A percentile compares a stretch with the other conserved stretches of the same genome.
These are phyloP conservation scores for Backusella westeae DNA, from an alignment of 192 early-diverging fungal genomes.

Conservation along the genomic window DNA sequence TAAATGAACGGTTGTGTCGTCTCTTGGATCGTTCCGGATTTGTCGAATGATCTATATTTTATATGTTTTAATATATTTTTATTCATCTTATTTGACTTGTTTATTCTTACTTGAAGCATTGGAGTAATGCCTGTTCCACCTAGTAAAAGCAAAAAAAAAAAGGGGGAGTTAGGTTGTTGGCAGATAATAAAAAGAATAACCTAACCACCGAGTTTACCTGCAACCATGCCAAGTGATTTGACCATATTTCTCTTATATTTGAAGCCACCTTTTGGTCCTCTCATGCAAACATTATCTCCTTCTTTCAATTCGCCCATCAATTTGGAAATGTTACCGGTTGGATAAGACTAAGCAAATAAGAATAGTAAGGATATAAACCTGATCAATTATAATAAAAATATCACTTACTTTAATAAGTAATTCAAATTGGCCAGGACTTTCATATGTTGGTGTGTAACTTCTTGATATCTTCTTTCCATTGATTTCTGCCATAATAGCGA, in stretches of 20 bases:
- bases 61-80: background rate
- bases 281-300: slow-evolving; percentile 71
- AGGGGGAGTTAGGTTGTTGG: no score
- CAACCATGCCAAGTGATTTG: slow-evolving; percentile 86
- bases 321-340: slow-evolving; percentile 79
- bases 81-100: background rate
- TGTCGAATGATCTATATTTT: background rate
- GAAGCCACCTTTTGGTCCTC: slow-evolving; percentile 90
- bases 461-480: slow-evolving; percentile 81
- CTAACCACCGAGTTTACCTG: slow-evolving; percentile 24
- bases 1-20: background rate
- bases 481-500: slow-evolving; percentile 81
- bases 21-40: background rate
- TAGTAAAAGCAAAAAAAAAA: background rate
- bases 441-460: slow-evolving; percentile 89
- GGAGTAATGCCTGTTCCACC: slow-evolving; percentile 74
- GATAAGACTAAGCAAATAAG: slow-evolving; percentile 59
- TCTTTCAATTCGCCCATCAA: slow-evolving; percentile 64
- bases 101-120: slow-evolving; percentile 40
- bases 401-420: slow-evolving; percentile 78
- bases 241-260: slow-evolving; percentile 80
- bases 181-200: background rate
- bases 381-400: background rate
- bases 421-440: slow-evolving; percentile 86
- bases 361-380: background rate